phyloP scores from a whole-genome alignment of 2,329 filamentous ascomycete species.

The Chalara sp. region DNA sequence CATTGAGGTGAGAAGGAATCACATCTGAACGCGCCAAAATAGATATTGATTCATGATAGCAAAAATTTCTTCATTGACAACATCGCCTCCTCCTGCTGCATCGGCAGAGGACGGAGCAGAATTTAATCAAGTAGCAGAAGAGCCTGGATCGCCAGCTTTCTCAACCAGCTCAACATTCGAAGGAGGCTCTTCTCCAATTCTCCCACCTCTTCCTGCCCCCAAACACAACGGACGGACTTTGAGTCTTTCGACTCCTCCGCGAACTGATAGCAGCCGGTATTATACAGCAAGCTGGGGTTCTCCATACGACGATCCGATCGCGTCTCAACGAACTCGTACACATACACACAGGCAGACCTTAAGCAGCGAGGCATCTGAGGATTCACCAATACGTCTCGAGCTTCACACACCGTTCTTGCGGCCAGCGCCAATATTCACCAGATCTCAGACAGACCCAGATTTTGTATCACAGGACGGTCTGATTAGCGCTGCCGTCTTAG shows the following conservation, averaged over 20 bases:
- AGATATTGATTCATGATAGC: conserved; percentile 12
- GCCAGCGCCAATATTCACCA: conserved; percentile 39
- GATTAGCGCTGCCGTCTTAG: conserved; percentile 49
- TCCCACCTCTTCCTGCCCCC: conserved; percentile 54
- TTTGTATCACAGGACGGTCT: conserved; percentile 27
- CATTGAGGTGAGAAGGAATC: conserved; percentile 22
- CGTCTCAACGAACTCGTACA: conserved; percentile 22
- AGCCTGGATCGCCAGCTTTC: conserved; percentile 49
- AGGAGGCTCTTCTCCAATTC: conserved; percentile 48
- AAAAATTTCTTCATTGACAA: conserved; percentile 30
- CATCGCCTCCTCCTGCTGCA: conserved; percentile 51
- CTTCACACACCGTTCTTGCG: conserved; percentile 58
- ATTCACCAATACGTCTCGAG: conserved; percentile 53
- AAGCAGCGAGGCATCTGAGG: conserved; percentile 53
- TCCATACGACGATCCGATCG: conserved; percentile 65
- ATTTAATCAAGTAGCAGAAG: conserved; percentile 7
- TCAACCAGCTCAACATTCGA: conserved; percentile 57
- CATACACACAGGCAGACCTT: conserved; percentile 35
- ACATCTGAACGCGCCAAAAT: conserved; percentile 1
- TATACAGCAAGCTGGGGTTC: conserved; percentile 86
- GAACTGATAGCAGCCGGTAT: conserved; percentile 35
- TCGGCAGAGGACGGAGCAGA: conserved; percentile 49
- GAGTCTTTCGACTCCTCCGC: conserved; percentile 43
- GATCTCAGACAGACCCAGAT: conserved; percentile 31
- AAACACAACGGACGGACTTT: conserved; percentile 48